Percentiles rank a stretch among this genome's conserved stretches.
Conservation (phyloP, 2,329 filamentous ascomycete genomes). For the Epichloe amarillans region DNA sequence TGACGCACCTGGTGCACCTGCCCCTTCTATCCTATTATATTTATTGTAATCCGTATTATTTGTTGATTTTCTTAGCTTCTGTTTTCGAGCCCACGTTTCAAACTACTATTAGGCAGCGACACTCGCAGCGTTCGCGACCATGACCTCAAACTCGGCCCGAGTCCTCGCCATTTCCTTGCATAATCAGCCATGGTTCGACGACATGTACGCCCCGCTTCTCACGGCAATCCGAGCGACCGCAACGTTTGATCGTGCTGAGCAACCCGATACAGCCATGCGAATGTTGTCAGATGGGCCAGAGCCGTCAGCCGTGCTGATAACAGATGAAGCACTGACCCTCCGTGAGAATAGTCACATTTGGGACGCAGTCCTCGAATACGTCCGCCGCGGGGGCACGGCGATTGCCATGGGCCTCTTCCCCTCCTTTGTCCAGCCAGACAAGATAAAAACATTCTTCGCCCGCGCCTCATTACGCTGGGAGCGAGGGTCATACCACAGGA, state of each 20-base stretch:
- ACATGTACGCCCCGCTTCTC: slow-evolving; percentile 6
- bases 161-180: slow-evolving; percentile 6
- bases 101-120: no score
- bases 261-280: slow-evolving; percentile 1
- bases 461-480: slow-evolving; percentile 13
- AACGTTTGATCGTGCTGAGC: slow-evolving; percentile 1
- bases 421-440: no score
- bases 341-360: slow-evolving; percentile 4
- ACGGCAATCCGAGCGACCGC: slow-evolving; percentile 1
- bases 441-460: slow-evolving; percentile 8
- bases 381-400: slow-evolving; percentile 5
- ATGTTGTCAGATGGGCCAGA: slow-evolving; percentile 3
- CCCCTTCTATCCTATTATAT: no score
- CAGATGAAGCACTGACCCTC: slow-evolving; percentile 7
- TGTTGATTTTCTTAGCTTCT: no score
- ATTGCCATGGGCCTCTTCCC: neutral
- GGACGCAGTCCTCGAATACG: slow-evolving; percentile 8
- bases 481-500: slow-evolving; percentile 10
- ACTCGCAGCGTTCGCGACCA: neutral
- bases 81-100: no score
- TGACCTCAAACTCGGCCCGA: neutral
- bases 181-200: slow-evolving; percentile 6
- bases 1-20: no score
- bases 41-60: no score
- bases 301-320: slow-evolving; percentile 8